Conservation (phyloP, 768 basidiomycete species). For the Russula emetica region DNA sequence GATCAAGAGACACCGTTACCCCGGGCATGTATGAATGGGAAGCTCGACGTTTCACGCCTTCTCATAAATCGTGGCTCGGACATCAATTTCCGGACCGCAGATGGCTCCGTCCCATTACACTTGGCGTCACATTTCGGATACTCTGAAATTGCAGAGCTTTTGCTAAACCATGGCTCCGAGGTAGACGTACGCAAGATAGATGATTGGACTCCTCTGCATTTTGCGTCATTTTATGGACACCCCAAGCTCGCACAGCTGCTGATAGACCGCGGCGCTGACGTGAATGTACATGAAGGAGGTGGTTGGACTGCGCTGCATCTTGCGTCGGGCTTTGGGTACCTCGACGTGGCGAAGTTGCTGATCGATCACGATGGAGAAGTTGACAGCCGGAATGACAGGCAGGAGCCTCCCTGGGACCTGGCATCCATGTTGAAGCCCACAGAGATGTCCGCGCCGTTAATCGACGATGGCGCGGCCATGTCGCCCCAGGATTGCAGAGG, state of each 20-base stretch:
- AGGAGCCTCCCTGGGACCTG: neutral
- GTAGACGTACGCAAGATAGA: neutral
- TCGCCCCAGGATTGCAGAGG: neutral
- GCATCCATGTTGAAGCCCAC: too few species aligned
- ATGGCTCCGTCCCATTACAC: too few species aligned
- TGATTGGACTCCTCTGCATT: too few species aligned
- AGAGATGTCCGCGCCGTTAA: neutral
- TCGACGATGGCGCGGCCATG: neutral
- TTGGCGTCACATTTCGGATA: too few species aligned
- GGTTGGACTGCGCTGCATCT: conserved; percentile 1
- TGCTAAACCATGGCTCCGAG: neutral
- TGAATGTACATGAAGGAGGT: neutral
- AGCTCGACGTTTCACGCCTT: too few species aligned
- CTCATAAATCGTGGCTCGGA: too few species aligned
- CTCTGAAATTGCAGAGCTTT: too few species aligned
- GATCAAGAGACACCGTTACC: too few species aligned
- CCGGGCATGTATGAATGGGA: too few species aligned
- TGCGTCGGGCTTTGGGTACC: neutral
- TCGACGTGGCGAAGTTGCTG: neutral
- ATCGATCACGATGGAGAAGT: neutral
- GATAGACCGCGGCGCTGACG: too few species aligned
- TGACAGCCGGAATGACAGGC: neutral
- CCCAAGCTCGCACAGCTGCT: neutral
- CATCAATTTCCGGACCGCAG: too few species aligned
- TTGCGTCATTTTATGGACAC: too few species aligned